phyloP scores from a whole-genome alignment of 2,329 filamentous ascomycete species.

The Colletotrichum simmondsii region DNA sequence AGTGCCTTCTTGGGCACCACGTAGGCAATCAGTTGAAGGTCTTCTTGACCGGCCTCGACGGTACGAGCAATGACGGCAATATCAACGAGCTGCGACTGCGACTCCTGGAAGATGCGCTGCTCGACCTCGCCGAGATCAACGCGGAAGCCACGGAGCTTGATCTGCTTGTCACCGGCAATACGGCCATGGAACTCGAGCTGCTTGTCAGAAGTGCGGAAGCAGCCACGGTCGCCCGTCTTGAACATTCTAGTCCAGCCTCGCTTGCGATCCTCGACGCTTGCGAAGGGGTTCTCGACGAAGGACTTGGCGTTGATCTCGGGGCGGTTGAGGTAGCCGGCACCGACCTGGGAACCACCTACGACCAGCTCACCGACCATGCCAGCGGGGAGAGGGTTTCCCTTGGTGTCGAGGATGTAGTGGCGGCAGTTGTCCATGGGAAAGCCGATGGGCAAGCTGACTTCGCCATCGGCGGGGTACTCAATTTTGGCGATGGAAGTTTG shows the following conservation, averaged over 20 bases:
- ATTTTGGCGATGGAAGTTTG: conserved; percentile 38
- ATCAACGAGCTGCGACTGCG: not conserved
- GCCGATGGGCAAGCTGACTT: conserved; percentile 37
- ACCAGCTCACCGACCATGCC: conserved; percentile 54
- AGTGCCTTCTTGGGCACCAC: not conserved
- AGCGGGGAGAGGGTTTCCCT: conserved; percentile 42
- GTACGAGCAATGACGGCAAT: not conserved
- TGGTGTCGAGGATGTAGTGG: conserved; percentile 51
- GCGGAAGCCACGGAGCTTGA: not conserved
- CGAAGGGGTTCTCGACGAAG: conserved; percentile 34
- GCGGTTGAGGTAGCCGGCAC: not conserved
- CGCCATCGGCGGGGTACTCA: conserved; percentile 31
- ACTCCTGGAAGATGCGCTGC: not conserved
- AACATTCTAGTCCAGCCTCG: conserved; percentile 50
- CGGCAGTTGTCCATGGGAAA: conserved; percentile 43
- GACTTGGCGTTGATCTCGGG: not conserved
- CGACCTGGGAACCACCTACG: conserved; percentile 40
- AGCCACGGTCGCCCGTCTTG: conserved; percentile 53
- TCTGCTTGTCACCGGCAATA: conserved; percentile 1
- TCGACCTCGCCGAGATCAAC: not conserved
- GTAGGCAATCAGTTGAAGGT: not conserved
- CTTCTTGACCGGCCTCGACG: not conserved
- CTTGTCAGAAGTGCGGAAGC: conserved; percentile 45
- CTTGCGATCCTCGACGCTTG: conserved; percentile 37
- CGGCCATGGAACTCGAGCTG: conserved; percentile 52